Evolutionary conservation across 345 rosid species (phyloP), one percentile per base, ranked within the genome.

Genomic region (Salix arbutifolia): DNA sequence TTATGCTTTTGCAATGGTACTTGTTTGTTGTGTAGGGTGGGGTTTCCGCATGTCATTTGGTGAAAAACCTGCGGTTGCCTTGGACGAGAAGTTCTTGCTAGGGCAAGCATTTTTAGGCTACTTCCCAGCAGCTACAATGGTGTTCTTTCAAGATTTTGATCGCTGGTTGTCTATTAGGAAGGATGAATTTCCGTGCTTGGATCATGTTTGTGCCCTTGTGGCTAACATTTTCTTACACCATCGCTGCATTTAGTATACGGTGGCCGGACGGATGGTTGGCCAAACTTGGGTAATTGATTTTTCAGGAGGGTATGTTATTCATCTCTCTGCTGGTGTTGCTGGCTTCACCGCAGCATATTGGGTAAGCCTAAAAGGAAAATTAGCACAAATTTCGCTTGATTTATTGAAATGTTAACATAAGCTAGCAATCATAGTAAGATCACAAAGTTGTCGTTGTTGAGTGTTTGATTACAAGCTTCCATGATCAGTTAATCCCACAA

Each of bases 181-280:
- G 91, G 80, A 90, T 90, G 89, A 88, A 88, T 77, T 87, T 88
- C 53, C 50, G 72, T 4, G 87, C 89, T 0, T 86, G 92, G 92
- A 70, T 84, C 33, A 0, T 86, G 78, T 89, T 89, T 26, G 88
- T 86, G 79, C 90, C 91, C 7, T 6, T 86, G 25, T 89, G 91
- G 89, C 58, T 84, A 17, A 85, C 87, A 4, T 81, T 71, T 30
- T 88, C 90, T 2, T 83, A 89, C 35, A 83, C 82, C 0, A 16
- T 88, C 13, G 38, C 74, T 0, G 90, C 91, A 0, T 84, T 78
- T 64, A 85, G 91, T 46, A 81, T 89, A 30, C 85, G 90, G 90
- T 68, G 84, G 61, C 87, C 88, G 0, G 67, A 81, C 13, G 93
- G 88, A 6, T 88, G 90, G 91, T 52, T 81, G 11, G 87, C 86